Conservation (phyloP, 2,329 filamentous ascomycete genomes). For the Fusarium chlamydosporum region DNA sequence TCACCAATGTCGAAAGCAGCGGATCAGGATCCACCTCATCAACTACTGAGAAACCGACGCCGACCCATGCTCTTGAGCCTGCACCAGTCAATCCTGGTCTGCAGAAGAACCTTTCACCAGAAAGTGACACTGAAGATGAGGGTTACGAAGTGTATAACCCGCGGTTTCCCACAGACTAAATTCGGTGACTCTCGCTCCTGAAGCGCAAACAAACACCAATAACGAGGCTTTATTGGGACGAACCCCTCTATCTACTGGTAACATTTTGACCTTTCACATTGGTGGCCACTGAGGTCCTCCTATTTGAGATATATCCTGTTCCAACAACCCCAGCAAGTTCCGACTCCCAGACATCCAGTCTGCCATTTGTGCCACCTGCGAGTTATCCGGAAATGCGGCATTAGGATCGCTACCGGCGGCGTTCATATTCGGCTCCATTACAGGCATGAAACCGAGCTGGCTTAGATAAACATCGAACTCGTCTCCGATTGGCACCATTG, state of each 20-base stretch:
- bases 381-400: conserved; percentile 45
- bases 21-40: conserved; percentile 55
- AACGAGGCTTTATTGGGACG: background rate
- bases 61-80: conserved; percentile 41
- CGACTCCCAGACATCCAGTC: conserved; percentile 77
- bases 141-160: conserved; percentile 79
- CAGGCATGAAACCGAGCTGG: conserved; percentile 72
- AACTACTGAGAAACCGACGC: conserved; percentile 59
- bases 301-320: conserved; percentile 70
- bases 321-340: conserved; percentile 75
- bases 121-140: conserved; percentile 78
- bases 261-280: conserved; percentile 34
- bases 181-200: background rate
- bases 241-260: conserved; percentile 15
- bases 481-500: conserved; percentile 65
- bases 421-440: conserved; percentile 51
- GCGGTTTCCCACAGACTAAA: conserved; percentile 71
- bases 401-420: conserved; percentile 35
- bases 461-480: conserved; percentile 76
- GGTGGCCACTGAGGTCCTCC: conserved; percentile 55
- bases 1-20: conserved; percentile 67
- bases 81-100: conserved; percentile 40
- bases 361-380: conserved; percentile 64
- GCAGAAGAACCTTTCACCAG: conserved; percentile 53
- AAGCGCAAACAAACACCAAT: background rate